phyloP scores from a whole-genome alignment of 805 yeast species.

The Tetrapisispora phaffii region DNA sequence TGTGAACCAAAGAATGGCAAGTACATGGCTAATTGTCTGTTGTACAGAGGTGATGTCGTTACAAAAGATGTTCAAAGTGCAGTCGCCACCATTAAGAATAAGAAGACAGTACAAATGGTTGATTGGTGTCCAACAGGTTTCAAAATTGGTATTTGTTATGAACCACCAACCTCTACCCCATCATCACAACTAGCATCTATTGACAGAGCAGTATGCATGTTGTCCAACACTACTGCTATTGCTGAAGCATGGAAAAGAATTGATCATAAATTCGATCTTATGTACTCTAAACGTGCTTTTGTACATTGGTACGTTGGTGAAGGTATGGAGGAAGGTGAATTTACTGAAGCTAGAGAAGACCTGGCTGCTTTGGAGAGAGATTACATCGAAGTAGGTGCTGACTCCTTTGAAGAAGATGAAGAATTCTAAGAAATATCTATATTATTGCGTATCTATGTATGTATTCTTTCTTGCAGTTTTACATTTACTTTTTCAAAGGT shows the following conservation, averaged over 20 bases:
- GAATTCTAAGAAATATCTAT: not conserved
- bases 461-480: too few species aligned
- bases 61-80: slow-evolving; percentile 96
- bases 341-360: slow-evolving; percentile 97
- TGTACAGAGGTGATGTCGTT: slow-evolving; percentile 98
- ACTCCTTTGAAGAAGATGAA: slow-evolving; percentile 71
- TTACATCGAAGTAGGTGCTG: slow-evolving; percentile 92
- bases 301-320: slow-evolving; percentile 99
- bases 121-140: slow-evolving; percentile 99
- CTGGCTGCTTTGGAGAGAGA: slow-evolving; percentile 96
- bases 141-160: slow-evolving; percentile 98
- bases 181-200: slow-evolving; percentile 87
- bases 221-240: slow-evolving; percentile 95
- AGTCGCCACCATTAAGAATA: slow-evolving; percentile 85
- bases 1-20: slow-evolving; percentile 96
- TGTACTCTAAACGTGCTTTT: slow-evolving; percentile 98
- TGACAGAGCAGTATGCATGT: slow-evolving; percentile 94
- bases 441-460: too few species aligned
- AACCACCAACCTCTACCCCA: slow-evolving; percentile 89
- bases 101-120: slow-evolving; percentile 92
- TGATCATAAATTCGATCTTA: slow-evolving; percentile 91
- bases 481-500: too few species aligned
- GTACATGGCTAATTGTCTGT: slow-evolving; percentile 96
- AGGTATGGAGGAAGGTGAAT: slow-evolving; percentile 99
- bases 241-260: slow-evolving; percentile 99